phyloP scores from a whole-genome alignment of 352 stramenopile species.

The Phytophthora sp. region DNA sequence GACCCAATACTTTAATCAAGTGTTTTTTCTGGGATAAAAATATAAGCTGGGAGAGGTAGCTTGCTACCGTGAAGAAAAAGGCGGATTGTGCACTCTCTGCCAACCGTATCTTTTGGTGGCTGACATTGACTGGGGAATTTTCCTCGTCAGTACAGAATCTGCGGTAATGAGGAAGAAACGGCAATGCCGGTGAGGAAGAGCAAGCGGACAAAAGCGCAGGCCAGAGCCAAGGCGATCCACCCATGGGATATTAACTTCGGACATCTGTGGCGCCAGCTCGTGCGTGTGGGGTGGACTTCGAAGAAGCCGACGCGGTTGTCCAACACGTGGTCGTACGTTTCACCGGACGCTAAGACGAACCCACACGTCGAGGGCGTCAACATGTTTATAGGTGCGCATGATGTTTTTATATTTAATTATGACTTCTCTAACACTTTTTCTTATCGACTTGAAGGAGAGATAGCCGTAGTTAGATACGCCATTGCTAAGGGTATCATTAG shows the following conservation, averaged over 20 bases:
- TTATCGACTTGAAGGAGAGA: too few relatives aligned
- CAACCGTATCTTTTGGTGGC: too few relatives aligned
- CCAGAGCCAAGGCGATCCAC: background rate
- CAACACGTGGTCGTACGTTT: background rate
- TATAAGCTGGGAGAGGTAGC: background rate
- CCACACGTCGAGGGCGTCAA: background rate
- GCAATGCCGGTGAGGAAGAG: background rate
- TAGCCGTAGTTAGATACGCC: too few relatives aligned
- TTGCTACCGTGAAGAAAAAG: too few relatives aligned
- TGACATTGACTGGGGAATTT: too few relatives aligned
- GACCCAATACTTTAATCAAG: conserved; percentile 10
- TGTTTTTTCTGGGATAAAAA: background rate
- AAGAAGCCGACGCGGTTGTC: background rate
- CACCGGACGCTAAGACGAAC: background rate
- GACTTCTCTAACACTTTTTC: too few relatives aligned
- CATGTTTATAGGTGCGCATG: background rate
- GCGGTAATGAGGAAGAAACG: background rate
- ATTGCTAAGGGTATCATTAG: too few relatives aligned
- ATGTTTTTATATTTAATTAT: too few relatives aligned
- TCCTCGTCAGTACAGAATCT: background rate
- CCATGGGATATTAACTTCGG: background rate
- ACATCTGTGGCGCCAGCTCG: background rate
- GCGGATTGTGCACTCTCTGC: too few relatives aligned
- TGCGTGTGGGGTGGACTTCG: background rate
- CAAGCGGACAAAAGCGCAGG: conserved; percentile 1